Base-by-base conservation (phyloP, 106 monocot genomes). In the Amphibolis antarctica region DNA sequence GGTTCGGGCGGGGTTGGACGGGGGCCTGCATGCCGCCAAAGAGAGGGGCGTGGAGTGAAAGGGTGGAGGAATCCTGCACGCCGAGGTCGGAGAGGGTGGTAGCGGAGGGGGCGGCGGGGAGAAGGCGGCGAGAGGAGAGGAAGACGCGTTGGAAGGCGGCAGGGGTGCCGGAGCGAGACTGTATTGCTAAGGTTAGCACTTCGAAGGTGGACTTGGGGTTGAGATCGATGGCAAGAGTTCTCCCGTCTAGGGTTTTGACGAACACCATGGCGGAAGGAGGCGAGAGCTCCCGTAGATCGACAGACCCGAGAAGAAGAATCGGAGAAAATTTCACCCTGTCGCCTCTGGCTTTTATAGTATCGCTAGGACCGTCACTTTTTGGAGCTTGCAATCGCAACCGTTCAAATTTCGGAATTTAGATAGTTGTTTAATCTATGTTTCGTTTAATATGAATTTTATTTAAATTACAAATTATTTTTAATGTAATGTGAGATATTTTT, bases 181-280 rank as follows among this genome's bases (percentile, higher is more conserved):
- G 53, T 74, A 81, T 59, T 44, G 71, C 56, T 70, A 65, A 55
- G 52, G 69, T 65, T 51, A 85, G 76, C 63, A 61, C 22, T 28
- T 12, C 46, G 60, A 89, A 61, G 43, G 76, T 57, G 69, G 88
- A 58, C 20, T 1, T 44, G 0, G 84, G 84, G 62, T 81, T 59
- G 22, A 84, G 71, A 14, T 84, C 76, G 23, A 88, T 31, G 30
- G 74, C 27, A 55, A 84, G 77, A 69, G 87, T 87, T 84, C 69
- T 67, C 17, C 79, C 53, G 30, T 83, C 81, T 9, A 80, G 71
- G 53, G 74, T 73, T 65, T 70, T 75, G 48, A 92, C 45, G 84
- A 92, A 84, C 28, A 92, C 77, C 86, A 87, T 86, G 54, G 56
- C 20, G 12, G 53, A 53, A 58, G 26, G 5, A 28, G 0, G 12